Evolutionary conservation across 2,329 filamentous ascomycete genomes (phyloP).

Genomic region (Blastomyces silverae): DNA sequence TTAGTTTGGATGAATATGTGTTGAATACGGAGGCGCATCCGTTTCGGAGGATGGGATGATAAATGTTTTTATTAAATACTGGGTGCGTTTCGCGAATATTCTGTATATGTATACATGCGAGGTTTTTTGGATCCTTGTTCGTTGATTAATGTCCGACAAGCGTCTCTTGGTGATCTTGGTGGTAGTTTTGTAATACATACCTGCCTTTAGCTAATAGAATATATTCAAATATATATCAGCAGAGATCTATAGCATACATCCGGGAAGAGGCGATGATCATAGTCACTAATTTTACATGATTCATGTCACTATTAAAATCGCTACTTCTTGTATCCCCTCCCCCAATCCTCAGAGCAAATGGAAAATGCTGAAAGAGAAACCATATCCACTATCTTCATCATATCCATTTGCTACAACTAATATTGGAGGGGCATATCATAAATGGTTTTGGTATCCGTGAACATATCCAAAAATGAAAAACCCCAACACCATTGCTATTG

Average conservation of each 20-base stretch:
- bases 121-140: neutral
- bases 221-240: neutral
- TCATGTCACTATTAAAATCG: neutral
- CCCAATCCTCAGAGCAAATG: neutral
- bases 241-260: neutral
- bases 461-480: neutral
- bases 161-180: neutral
- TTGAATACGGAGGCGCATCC: constrained; percentile 54
- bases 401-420: neutral
- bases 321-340: neutral
- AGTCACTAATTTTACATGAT: neutral
- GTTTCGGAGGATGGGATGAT: constrained; percentile 31
- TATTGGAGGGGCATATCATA: neutral
- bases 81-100: neutral
- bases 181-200: neutral
- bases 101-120: neutral
- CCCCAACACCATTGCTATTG: neutral
- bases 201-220: neutral
- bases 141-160: neutral
- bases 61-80: neutral
- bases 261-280: neutral
- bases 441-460: neutral
- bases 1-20: constrained; percentile 63
- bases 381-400: neutral
- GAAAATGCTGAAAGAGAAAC: neutral